These are phyloP conservation scores for Backusella westeae DNA, from an alignment of 192 early-diverging fungal genomes.

Conservation along the genomic window DNA sequence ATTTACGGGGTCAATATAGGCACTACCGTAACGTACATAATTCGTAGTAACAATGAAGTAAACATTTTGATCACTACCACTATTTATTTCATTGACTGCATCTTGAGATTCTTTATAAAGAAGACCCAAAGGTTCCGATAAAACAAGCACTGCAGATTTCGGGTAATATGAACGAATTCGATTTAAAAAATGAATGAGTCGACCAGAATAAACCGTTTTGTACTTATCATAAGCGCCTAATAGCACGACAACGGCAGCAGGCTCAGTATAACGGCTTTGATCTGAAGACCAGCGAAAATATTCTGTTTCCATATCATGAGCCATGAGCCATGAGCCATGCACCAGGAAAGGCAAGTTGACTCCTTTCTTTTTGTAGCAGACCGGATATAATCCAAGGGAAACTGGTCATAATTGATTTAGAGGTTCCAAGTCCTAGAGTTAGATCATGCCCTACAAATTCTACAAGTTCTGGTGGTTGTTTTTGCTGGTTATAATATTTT, in stretches of 20 bases:
- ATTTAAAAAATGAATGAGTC: not conserved
- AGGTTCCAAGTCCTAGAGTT: slow-evolving; percentile 13
- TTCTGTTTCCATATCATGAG: slow-evolving; percentile 24
- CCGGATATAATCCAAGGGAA: slow-evolving; percentile 28
- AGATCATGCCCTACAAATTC: slow-evolving; percentile 31
- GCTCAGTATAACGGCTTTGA: not conserved
- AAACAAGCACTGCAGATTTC: slow-evolving; percentile 3
- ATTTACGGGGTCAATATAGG: slow-evolving; percentile 15
- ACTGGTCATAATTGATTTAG: slow-evolving; percentile 16
- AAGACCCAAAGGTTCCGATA: slow-evolving; percentile 26
- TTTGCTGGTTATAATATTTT: not conserved
- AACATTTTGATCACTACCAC: slow-evolving; percentile 20
- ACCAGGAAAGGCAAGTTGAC: slow-evolving; percentile 25
- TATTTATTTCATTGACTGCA: slow-evolving; percentile 9
- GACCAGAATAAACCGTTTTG: not conserved
- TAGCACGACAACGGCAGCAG: slow-evolving; percentile 16
- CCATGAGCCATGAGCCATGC: slow-evolving; percentile 30
- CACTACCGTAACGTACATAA: slow-evolving; percentile 25
- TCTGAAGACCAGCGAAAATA: slow-evolving; percentile 15
- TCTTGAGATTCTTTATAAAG: slow-evolving; percentile 15
- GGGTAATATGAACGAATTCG: not conserved
- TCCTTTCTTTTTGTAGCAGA: slow-evolving; percentile 13
- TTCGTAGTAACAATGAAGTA: slow-evolving; percentile 27
- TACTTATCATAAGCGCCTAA: slow-evolving; percentile 24
- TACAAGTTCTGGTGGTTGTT: not conserved